A percentile compares a stretch with the other conserved stretches of the same genome.
Conservation (phyloP, 148 eudicot species). For the Vaccinium darrowii region DNA sequence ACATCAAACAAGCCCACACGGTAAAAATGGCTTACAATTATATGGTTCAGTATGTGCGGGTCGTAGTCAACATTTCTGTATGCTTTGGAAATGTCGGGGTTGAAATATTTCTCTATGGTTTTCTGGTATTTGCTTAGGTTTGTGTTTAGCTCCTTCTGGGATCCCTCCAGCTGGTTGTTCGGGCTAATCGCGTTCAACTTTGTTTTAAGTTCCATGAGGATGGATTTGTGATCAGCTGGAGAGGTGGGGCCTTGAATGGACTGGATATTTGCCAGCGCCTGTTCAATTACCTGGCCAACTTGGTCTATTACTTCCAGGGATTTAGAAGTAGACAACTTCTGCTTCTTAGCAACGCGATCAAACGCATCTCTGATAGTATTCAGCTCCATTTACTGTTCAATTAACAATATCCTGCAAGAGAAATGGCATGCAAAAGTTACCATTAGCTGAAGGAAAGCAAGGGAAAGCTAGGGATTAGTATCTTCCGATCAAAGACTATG, state of each 20-base stretch:
- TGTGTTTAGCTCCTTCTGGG: slow-evolving; percentile 43
- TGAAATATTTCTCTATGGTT: slow-evolving; percentile 37
- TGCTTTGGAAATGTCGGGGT: slow-evolving; percentile 49
- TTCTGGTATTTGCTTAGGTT: slow-evolving; percentile 39
- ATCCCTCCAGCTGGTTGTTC: slow-evolving; percentile 29
- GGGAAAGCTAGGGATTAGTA: not conserved
- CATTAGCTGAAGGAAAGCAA: not conserved
- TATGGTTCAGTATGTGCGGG: slow-evolving; percentile 36
- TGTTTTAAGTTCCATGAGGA: slow-evolving; percentile 35
- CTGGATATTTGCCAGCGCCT: slow-evolving; percentile 37
- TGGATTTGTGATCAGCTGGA: slow-evolving; percentile 30
- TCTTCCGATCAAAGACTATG: not conserved
- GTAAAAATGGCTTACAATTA: slow-evolving; percentile 46
- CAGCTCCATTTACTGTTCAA: slow-evolving; percentile 41
- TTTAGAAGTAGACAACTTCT: slow-evolving; percentile 44
- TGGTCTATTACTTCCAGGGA: slow-evolving; percentile 45
- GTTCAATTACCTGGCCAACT: slow-evolving; percentile 42
- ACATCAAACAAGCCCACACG: slow-evolving; percentile 49
- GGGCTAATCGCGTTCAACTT: slow-evolving; percentile 36
- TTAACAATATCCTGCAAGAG: slow-evolving; percentile 18
- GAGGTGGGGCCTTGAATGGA: slow-evolving; percentile 23
- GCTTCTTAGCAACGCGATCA: slow-evolving; percentile 53
- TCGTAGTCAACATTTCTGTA: slow-evolving; percentile 47
- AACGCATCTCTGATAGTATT: slow-evolving; percentile 41
- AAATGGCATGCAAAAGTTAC: not conserved